Evolutionary conservation across 768 basidiomycete genomes (phyloP), one percentile per base, ranked within the genome.

Genomic region (Mycena vitilis): DNA sequence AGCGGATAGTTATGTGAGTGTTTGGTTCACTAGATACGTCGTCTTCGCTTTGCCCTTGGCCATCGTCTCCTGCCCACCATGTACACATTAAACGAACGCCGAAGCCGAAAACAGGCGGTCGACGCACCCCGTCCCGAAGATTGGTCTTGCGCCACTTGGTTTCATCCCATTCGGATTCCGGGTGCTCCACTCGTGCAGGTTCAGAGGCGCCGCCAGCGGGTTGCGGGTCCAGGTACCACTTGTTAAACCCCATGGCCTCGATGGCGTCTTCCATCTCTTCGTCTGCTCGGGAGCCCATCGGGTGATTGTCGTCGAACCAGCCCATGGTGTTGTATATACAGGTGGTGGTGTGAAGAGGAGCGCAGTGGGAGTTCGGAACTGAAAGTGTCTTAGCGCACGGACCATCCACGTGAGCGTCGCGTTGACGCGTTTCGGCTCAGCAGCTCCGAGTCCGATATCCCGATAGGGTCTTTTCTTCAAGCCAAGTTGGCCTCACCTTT

Each of bases 231-330:
- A 22, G 23, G 36, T 68, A 63, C 67, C 67, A 68, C 23, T 59
- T 63, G 67, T 68, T 68, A 5, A 2, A 68, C 20, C 62, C 67
- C 62, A 63, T 68, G 42, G 67, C 40, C 42, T 68, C 61, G 4
- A 59, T 68, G 15, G 67, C 61, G 16, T 23, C 67, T 16, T 68
- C 67, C 61, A 59, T 54, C 36, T 68, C 67, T 15, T 68, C 67
- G 4, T 68, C 49, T 42, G 66, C 66, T 8, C 54, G 40, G 12
- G 61, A 62, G 44, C 67, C 67, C 67, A 68, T 68, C 30, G 67
- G 66, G 36, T 68, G 66, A 49, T 68, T 62, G 48, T 68, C 66
- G 60, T 68, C 66, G 40, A 68, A 68, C 66, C 66, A 68, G 48
- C 66, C 66, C 66, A 68, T 66, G 11, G 16, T 68, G 5, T 20